phyloP scores from a whole-genome alignment of 768 basidiomycete species.

The Coprinopsis strossmayeri region DNA sequence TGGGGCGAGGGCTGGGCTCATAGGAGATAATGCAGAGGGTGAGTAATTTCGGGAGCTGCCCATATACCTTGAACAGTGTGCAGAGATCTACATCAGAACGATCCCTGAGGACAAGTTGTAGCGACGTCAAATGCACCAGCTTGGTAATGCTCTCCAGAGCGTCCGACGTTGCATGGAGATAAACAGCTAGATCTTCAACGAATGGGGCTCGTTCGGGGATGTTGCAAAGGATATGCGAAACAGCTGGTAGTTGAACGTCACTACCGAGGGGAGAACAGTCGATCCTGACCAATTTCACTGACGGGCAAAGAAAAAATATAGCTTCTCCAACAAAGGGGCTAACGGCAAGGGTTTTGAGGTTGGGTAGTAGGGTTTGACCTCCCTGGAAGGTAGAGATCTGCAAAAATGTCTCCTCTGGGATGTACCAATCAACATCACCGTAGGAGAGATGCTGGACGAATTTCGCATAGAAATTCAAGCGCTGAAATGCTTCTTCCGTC shows the following conservation, averaged over 20 bases:
- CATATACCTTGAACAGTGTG: background rate
- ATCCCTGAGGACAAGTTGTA: too few species aligned
- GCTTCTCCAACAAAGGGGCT: too few species aligned
- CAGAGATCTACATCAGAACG: background rate
- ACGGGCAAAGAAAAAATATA: background rate
- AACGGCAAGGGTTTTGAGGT: too few species aligned
- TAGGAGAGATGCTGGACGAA: too few species aligned
- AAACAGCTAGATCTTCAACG: background rate
- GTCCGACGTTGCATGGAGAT: background rate
- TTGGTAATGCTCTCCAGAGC: too few species aligned
- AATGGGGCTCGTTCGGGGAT: background rate
- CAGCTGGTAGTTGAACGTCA: background rate
- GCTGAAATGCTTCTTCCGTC: too few species aligned
- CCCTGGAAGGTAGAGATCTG: too few species aligned
- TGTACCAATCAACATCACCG: too few species aligned
- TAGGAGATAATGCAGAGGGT: background rate
- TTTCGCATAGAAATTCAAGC: too few species aligned
- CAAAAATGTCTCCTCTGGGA: too few species aligned
- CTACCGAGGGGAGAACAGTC: background rate
- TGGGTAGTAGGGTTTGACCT: too few species aligned
- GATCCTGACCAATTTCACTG: background rate
- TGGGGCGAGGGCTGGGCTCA: background rate
- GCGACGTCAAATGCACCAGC: too few species aligned
- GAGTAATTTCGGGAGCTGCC: background rate
- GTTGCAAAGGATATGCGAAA: background rate